Conservation (phyloP, 139 green algal species). For the Coelastrella sp. region DNA sequence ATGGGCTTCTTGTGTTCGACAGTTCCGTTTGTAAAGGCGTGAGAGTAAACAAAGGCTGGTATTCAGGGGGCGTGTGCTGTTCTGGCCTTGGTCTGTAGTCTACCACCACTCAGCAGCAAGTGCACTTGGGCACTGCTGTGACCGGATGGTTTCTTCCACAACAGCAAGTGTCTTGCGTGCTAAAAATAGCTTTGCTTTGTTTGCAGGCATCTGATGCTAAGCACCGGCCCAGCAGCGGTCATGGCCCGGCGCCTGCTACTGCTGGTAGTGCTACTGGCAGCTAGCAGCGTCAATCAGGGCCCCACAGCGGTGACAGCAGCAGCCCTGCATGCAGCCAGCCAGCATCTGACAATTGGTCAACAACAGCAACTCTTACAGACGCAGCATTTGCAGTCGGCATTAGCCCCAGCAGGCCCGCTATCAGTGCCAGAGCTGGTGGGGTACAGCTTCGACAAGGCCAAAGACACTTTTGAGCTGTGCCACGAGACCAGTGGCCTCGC, state of each 20-base stretch:
- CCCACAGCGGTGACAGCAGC: conserved; percentile 8
- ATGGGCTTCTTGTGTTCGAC: background rate
- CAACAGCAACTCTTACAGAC: background rate
- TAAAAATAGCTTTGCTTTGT: too few species aligned
- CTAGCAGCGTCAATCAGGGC: background rate
- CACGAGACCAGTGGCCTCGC: background rate
- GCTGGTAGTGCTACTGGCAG: conserved; percentile 1
- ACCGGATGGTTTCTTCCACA: too few species aligned
- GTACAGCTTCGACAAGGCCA: conserved; percentile 37
- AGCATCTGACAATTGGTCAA: background rate
- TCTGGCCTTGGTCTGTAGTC: too few species aligned
- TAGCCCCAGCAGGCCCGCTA: background rate
- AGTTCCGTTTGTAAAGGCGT: too few species aligned
- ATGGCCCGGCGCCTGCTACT: conserved; percentile 19
- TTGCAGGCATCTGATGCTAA: background rate
- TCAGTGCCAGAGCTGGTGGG: background rate
- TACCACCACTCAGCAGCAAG: too few species aligned
- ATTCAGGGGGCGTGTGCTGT: too few species aligned
- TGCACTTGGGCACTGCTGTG: too few species aligned
- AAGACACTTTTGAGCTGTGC: conserved; percentile 51
- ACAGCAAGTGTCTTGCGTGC: too few species aligned
- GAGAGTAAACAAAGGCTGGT: too few species aligned
- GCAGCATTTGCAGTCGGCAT: background rate
- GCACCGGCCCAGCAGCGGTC: background rate
- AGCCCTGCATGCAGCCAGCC: background rate